A percentile compares a stretch with the other conserved stretches of the same genome.
Conservation (phyloP, 2,329 filamentous ascomycete genomes). For the Fusarium nygamai region DNA sequence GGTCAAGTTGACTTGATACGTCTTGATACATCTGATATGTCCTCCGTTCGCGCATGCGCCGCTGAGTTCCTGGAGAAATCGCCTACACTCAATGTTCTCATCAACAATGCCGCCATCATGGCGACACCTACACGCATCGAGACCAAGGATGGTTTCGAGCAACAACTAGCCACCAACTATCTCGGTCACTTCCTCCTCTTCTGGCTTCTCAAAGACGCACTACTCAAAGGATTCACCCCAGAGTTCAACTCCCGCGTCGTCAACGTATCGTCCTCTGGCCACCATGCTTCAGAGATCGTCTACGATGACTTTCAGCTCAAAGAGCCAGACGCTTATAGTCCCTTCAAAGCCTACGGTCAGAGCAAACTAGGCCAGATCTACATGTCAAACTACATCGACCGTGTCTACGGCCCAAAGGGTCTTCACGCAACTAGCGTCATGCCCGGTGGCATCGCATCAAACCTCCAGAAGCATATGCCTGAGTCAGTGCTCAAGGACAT, state of each 20-base stretch:
- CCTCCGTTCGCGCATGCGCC: constrained; percentile 35
- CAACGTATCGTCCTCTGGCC: constrained; percentile 54
- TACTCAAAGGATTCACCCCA: constrained; percentile 52
- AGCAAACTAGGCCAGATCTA: constrained; percentile 35
- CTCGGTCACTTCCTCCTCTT: constrained; percentile 43
- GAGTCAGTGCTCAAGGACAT: neutral
- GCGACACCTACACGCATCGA: constrained; percentile 6
- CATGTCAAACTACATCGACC: constrained; percentile 37
- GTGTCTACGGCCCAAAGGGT: constrained; percentile 2
- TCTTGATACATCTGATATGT: constrained; percentile 37
- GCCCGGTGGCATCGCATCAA: constrained; percentile 10
- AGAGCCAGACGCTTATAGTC: constrained; percentile 8
- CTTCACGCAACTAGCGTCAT: constrained; percentile 32
- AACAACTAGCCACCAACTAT: constrained; percentile 42
- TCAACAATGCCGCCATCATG: constrained; percentile 40
- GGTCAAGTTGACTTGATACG: constrained; percentile 16
- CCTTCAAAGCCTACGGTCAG: constrained; percentile 26
- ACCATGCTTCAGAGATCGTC: constrained; percentile 37
- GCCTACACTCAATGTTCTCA: constrained; percentile 31
- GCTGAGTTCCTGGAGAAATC: constrained; percentile 17
- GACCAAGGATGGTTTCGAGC: constrained; percentile 37
- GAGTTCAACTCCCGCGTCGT: constrained; percentile 59
- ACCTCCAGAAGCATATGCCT: neutral
- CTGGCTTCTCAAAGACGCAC: constrained; percentile 52
- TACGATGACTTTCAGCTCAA: constrained; percentile 26